These are phyloP conservation scores for Rhodofomes roseus DNA, from an alignment of 1,284 basidiomycete species.

Conservation along the genomic window DNA sequence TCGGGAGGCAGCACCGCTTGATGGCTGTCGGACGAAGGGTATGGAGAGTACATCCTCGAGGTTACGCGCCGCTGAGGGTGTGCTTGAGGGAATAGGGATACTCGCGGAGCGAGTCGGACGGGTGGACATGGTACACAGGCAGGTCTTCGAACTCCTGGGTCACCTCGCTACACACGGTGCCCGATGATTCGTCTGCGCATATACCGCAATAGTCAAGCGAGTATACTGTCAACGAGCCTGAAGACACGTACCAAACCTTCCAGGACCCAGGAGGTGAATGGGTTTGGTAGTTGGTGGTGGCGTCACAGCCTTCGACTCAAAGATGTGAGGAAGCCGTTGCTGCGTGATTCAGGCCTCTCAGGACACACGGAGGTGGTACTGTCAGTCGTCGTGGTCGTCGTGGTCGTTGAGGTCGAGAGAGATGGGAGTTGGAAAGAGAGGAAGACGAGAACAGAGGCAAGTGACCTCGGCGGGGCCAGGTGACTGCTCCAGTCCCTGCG, in stretches of 20 bases:
- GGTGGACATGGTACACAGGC: background rate
- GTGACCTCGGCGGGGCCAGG: slow-evolving; percentile 1
- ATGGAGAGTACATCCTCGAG: slow-evolving; percentile 62
- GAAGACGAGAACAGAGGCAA: slow-evolving; percentile 1
- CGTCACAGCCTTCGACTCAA: no score
- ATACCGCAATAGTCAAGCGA: no score
- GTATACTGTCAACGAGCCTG: no score
- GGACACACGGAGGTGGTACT: background rate
- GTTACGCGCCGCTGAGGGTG: slow-evolving; percentile 42
- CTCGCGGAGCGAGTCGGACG: slow-evolving; percentile 56
- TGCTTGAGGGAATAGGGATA: slow-evolving; percentile 54
- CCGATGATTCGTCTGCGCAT: no score
- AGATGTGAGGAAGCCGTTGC: no score
- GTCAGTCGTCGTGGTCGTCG: background rate
- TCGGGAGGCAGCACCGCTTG: slow-evolving; percentile 20
- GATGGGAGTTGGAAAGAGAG: background rate
- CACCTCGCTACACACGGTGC: background rate
- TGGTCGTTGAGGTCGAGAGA: background rate
- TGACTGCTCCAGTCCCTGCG: background rate
- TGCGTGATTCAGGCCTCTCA: no score
- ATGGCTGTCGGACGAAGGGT: slow-evolving; percentile 40
- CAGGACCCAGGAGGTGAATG: no score
- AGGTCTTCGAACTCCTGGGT: background rate
- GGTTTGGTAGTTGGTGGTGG: no score
- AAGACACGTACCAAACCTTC: no score